Evolutionary conservation across 208 protist genomes (phyloP).

Genomic region (Leishmania arabica): DNA sequence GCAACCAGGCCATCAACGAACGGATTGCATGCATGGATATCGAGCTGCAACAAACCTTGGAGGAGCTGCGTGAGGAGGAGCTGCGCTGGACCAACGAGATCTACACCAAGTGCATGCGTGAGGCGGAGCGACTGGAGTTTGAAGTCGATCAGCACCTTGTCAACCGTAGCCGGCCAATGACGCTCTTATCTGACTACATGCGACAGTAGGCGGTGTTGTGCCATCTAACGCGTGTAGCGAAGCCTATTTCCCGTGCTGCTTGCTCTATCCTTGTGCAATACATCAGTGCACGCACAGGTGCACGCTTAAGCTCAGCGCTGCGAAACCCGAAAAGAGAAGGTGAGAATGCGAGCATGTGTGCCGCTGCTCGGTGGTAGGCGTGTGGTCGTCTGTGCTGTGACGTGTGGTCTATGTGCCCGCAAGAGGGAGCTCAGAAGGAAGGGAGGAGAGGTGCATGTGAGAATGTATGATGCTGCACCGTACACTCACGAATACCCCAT

Average conservation of each 20-base stretch:
- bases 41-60: constrained; percentile 69
- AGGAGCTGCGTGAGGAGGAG: constrained; percentile 64
- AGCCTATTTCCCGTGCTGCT: not conserved
- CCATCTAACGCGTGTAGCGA: not conserved
- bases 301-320: not conserved
- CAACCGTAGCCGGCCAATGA: constrained; percentile 14
- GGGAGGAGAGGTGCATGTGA: not conserved
- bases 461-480: not conserved
- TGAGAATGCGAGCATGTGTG: not conserved
- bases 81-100: constrained; percentile 33
- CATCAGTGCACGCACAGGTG: constrained; percentile 1
- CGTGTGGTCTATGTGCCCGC: not conserved
- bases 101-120: constrained; percentile 33
- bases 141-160: constrained; percentile 43
- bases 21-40: constrained; percentile 81
- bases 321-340: not conserved
- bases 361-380: not conserved
- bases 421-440: not conserved
- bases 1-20: constrained; percentile 77
- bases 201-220: constrained; percentile 2
- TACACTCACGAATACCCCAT: not conserved
- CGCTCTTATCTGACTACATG: constrained; percentile 28
- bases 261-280: not conserved
- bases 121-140: constrained; percentile 44
- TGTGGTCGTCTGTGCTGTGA: not conserved